phyloP scores from a whole-genome alignment of 208 protist genomes.

The Trypanosoma theileri region DNA sequence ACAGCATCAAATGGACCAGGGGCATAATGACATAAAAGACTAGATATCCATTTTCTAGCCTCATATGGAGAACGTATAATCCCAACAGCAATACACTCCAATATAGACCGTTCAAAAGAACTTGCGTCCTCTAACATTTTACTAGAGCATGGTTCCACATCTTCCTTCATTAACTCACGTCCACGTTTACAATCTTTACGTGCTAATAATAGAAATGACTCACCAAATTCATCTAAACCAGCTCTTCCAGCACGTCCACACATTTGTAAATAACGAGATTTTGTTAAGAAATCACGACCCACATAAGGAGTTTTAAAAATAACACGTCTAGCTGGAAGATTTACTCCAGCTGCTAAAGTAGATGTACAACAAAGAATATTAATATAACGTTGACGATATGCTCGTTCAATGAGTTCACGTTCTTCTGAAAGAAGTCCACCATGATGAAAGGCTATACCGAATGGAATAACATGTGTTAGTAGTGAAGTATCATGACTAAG shows the following conservation, averaged over 20 bases:
- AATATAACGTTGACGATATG: constrained; percentile 68
- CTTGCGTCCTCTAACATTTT: constrained; percentile 47
- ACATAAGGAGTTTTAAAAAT: constrained; percentile 84
- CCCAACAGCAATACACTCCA: constrained; percentile 83
- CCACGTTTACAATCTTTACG: constrained; percentile 46
- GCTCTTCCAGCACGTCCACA: constrained; percentile 82
- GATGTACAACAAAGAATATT: constrained; percentile 91
- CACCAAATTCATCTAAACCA: constrained; percentile 75
- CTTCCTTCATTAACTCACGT: constrained; percentile 42
- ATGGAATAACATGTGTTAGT: constrained; percentile 55
- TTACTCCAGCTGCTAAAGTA: constrained; percentile 92
- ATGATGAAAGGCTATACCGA: constrained; percentile 90
- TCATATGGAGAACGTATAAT: constrained; percentile 46
- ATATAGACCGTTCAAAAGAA: constrained; percentile 48
- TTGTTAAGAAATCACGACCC: constrained; percentile 63
- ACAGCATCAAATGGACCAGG: constrained; percentile 46
- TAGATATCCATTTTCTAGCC: constrained; percentile 42
- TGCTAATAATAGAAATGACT: constrained; percentile 77
- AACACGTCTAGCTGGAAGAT: constrained; percentile 89
- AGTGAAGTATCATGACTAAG: constrained; percentile 39
- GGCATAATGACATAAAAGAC: constrained; percentile 50
- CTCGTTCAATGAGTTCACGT: constrained; percentile 76
- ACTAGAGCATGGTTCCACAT: constrained; percentile 51
- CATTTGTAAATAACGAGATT: constrained; percentile 81
- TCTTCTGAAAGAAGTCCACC: constrained; percentile 82